Evolutionary conservation across 345 rosid genomes (phyloP), one percentile per base, ranked within the genome.

Genomic region (Geranium brycei): DNA sequence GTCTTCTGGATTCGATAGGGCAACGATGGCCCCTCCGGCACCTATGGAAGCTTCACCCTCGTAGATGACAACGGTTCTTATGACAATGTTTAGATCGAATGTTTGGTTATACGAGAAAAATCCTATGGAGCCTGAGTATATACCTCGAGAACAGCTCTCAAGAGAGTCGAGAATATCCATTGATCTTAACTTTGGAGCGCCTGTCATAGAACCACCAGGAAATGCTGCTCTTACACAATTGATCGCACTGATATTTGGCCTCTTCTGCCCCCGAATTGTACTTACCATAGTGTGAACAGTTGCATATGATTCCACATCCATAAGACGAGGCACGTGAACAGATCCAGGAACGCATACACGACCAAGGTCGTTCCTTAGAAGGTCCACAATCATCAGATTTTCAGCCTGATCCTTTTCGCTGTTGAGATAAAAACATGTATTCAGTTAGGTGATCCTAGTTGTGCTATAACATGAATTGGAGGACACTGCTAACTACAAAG

Each of bases 321-420:
- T 93, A 68, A 93, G 96, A 68, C 63, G 72, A 11, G 96, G 99
- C n/a, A 92, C 99, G 66, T 86, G 87, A 65, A 93, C 96, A 5
- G 97, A 90, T 7, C 96, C 97, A 0, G 95, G 87, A 68, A 84
- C 88, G 62, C 96, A 90, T 23, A 90, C 97, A 57, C 91, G 88
- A 14, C 97, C 99, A 16, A 90, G 95, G 75, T 86, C 99, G 60
- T 93, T 93, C 76, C 97, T 85, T 58, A 90, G 78, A 61, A 93
- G 99, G 75, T 93, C 99, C 0, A 93, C 96, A 38, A 93, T 93
- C 99, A 93, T 93, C 68, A 90, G 80, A 77, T 93, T 93, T 76
- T 93, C 99, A 0, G 99, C 91, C 76, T 90, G 97, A 71, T 90
- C 95, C 85, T 93, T 93, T 80, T 90, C 97, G 70, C 99, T 93